Percentiles rank a stretch among this genome's conserved stretches.
phyloP scores from a whole-genome alignment of 306 rosid genomes.

The Mucuna pruriens region DNA sequence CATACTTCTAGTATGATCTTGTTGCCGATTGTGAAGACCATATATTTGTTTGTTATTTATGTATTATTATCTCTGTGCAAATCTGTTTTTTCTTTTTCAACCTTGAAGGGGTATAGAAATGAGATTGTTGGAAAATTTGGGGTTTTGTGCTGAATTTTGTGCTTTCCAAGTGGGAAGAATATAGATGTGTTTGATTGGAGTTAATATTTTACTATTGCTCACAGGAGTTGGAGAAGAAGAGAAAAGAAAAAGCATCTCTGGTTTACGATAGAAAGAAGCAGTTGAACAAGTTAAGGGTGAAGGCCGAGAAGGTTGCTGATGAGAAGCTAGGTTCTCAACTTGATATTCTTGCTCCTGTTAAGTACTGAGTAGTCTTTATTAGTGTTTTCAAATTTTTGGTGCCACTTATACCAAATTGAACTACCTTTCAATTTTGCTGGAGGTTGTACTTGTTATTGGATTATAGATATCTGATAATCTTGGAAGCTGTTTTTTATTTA shows the following conservation, averaged over 20 bases:
- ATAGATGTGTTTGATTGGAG: not conserved
- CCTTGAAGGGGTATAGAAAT: not conserved
- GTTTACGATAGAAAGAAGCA: slow-evolving; percentile 17
- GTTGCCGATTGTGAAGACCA: not conserved
- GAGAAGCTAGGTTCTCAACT: slow-evolving; percentile 8
- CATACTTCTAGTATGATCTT: not conserved
- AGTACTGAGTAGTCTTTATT: not conserved
- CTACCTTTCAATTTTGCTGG: not conserved
- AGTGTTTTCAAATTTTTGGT: not conserved
- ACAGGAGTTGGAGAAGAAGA: not conserved
- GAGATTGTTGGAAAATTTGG: not conserved
- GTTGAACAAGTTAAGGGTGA: not conserved
- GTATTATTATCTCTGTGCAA: not conserved
- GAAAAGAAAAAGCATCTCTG: not conserved
- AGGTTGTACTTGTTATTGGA: not conserved
- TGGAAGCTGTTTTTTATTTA: not conserved
- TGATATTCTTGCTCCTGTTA: not conserved
- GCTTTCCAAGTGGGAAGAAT: not conserved
- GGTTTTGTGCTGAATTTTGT: no score
- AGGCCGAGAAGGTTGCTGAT: not conserved
- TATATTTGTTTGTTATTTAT: not conserved
- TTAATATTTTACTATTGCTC: not conserved
- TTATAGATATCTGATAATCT: not conserved
- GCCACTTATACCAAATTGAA: not conserved
- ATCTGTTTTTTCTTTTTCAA: not conserved